Percentiles rank a stretch among this genome's conserved stretches.
phyloP scores from a whole-genome alignment of 176 grass and related monocot genomes.

The Alloteropsis semialata region DNA sequence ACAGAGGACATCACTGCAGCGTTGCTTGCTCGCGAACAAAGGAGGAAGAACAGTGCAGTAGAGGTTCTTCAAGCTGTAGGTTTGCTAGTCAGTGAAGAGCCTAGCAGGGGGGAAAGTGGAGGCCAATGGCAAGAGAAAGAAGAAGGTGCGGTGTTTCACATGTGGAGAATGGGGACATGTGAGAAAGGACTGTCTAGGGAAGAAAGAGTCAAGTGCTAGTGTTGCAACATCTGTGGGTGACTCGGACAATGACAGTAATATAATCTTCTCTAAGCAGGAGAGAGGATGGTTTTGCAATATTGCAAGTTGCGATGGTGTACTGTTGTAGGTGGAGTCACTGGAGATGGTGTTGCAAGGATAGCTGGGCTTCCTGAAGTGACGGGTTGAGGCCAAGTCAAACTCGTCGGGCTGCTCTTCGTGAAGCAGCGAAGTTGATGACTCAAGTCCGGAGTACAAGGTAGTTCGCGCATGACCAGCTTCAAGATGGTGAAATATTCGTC shows the following conservation, averaged over 20 bases:
- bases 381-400: too few relatives aligned
- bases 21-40: not conserved
- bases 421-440: not conserved
- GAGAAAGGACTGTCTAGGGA: too few relatives aligned
- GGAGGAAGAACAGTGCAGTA: not conserved
- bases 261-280: too few relatives aligned
- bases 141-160: too few relatives aligned
- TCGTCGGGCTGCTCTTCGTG: not conserved
- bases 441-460: not conserved
- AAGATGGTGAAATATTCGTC: not conserved
- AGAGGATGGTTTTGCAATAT: not conserved
- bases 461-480: not conserved
- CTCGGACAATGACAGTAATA: too few relatives aligned
- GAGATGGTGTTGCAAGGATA: not conserved
- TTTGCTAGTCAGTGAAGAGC: not conserved
- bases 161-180: too few relatives aligned
- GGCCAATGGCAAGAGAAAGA: too few relatives aligned
- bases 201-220: too few relatives aligned
- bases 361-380: too few relatives aligned
- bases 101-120: not conserved
- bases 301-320: not conserved
- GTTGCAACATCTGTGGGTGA: too few relatives aligned
- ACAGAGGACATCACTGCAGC: not conserved
- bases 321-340: not conserved
- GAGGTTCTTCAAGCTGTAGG: not conserved